A percentile compares a stretch with the other conserved stretches of the same genome.
Evolutionary conservation across 177 flowering plant genomes (phyloP).

Genomic region (Telopea speciosissima): DNA sequence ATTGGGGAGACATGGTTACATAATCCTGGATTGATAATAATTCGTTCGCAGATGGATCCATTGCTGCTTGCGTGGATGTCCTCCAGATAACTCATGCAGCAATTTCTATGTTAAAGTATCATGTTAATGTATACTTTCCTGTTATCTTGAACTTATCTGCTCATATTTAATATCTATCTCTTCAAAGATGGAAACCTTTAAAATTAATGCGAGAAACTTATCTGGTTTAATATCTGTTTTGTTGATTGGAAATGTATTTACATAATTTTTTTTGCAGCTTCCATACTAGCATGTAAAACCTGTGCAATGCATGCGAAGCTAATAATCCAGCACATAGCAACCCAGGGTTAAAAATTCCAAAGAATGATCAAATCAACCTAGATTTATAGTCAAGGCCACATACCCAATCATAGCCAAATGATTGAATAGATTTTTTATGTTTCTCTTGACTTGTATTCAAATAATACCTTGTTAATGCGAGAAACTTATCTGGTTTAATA

Average conservation of each 20-base stretch:
- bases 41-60: constrained; percentile 59
- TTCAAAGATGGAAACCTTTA: neutral
- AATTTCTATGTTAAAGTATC: constrained; percentile 71
- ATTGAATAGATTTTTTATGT: too few relatives aligned
- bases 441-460: too few relatives aligned
- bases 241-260: neutral
- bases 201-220: neutral
- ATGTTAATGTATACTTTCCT: neutral
- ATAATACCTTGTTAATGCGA: neutral
- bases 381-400: too few relatives aligned
- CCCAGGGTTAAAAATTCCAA: too few relatives aligned
- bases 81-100: constrained; percentile 97
- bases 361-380: too few relatives aligned
- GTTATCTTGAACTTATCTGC: neutral
- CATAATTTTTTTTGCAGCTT: neutral
- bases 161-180: neutral
- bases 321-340: too few relatives aligned
- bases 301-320: too few relatives aligned
- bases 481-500: neutral
- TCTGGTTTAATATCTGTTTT: neutral
- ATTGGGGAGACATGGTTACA: neutral
- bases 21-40: constrained; percentile 3
- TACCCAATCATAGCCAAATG: too few relatives aligned
- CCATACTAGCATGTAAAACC: too few relatives aligned
- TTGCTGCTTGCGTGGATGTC: constrained; percentile 87